These are phyloP conservation scores for Yamadazyma dendronema DNA, from an alignment of 1,139 yeast species.

Conservation along the genomic window DNA sequence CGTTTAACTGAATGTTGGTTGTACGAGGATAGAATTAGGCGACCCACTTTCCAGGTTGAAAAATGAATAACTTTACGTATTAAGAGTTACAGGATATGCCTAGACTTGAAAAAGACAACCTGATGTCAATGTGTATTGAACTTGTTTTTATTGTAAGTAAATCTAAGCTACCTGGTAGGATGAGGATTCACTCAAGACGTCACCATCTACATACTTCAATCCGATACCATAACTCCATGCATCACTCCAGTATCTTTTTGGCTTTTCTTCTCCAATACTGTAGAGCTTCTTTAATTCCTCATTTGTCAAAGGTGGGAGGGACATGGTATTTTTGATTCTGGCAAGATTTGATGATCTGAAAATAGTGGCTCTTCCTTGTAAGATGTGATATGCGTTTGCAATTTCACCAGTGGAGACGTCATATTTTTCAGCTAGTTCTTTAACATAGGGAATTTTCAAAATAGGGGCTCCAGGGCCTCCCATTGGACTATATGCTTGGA, in stretches of 20 bases:
- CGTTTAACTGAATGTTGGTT: too few species aligned
- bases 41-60: too few species aligned
- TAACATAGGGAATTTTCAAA: slow-evolving; percentile 31
- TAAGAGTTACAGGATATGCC: too few species aligned
- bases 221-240: slow-evolving; percentile 39
- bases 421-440: slow-evolving; percentile 41
- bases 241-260: slow-evolving; percentile 35
- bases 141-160: too few species aligned
- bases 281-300: slow-evolving; percentile 45
- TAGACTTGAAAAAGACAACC: too few species aligned
- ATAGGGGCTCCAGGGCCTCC: slow-evolving; percentile 62
- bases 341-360: slow-evolving; percentile 40
- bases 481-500: slow-evolving; percentile 73
- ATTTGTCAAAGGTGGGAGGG: slow-evolving; percentile 38
- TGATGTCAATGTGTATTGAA: too few species aligned
- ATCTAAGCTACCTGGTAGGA: too few species aligned
- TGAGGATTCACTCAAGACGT: slow-evolving; percentile 4
- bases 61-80: too few species aligned
- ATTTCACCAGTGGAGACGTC: slow-evolving; percentile 33
- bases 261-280: slow-evolving; percentile 41
- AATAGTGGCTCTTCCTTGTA: slow-evolving; percentile 30
- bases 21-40: too few species aligned
- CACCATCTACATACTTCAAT: slow-evolving; percentile 32
- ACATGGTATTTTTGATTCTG: slow-evolving; percentile 29
- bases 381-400: slow-evolving; percentile 37